Evolutionary conservation across 164 flowering plant genomes (phyloP), one percentile per base, ranked within the genome.

Genomic region (Akebia trifoliata): DNA sequence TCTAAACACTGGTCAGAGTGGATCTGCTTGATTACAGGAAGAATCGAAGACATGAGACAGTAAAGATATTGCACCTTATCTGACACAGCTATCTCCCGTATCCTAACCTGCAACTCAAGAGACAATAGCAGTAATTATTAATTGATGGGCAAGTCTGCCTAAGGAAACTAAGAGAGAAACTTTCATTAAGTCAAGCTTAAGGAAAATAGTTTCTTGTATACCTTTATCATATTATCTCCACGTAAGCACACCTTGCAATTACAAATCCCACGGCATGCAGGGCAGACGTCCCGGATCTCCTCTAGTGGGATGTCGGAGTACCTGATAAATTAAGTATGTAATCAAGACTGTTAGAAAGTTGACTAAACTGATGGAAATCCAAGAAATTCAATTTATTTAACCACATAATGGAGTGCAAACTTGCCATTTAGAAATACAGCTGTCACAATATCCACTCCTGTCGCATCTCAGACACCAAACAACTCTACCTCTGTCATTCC

Each of bases 221-320:
- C 99, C 87, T 93, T 93, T 50, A 93, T 74, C 71, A 86, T 60
- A 74, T 81, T 84, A 76, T 87, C 96, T 26, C 73, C 81, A 37
- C 80, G 81, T 57, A 83, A 66, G 72, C 98, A 93, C 61, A 72
- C 74, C 58, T 74, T 83, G 73, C 97, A 93, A 69, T 71, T 83
- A 64, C 99, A 93, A 58, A 69, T 76, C 60, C 90, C 96, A 47
- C 88, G 83, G 69, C 99, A 93, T 51, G 89, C 92, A 69, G 99
- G 99, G 60, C 99, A 90, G 57, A 59, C 68, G 64, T 71, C 86
- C 72, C 76, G 82, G 57, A 93, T 77, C 61, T 93, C 99, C 70
- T 87, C 90, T 61, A 68, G n/a, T 11, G 90, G 65, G 61, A 79
- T 70, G 62, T 80, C 80, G 17, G 83, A 72, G 61, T 93, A 93